Conservation (phyloP, 495 filamentous ascomycete genomes). For the Penicillium chermesinum region DNA sequence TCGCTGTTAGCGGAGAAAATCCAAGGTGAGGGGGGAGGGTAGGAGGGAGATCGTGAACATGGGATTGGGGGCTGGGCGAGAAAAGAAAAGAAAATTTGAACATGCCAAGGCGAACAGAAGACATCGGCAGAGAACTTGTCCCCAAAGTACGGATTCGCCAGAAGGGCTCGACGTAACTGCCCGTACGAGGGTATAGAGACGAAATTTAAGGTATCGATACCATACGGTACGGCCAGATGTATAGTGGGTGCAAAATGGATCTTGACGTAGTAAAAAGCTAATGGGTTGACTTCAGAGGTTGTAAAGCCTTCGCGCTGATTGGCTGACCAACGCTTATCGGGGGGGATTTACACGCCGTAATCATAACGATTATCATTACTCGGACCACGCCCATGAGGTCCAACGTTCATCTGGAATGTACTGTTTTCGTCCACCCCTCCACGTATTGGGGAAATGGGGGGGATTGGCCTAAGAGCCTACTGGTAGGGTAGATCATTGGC, state of each 20-base stretch:
- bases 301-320: constrained; percentile 33
- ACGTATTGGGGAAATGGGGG: background rate
- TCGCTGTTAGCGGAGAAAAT: background rate
- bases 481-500: too few relatives aligned
- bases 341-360: constrained; percentile 23
- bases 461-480: background rate
- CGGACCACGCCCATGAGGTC: constrained; percentile 4
- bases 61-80: too few relatives aligned
- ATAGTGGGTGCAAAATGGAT: constrained; percentile 8
- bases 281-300: constrained; percentile 32
- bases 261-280: constrained; percentile 43
- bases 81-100: background rate
- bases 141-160: too few relatives aligned
- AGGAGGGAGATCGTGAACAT: background rate
- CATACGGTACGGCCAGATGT: constrained; percentile 8
- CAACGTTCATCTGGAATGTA: constrained; percentile 13
- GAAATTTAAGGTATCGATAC: constrained; percentile 5
- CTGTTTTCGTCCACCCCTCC: constrained; percentile 9
- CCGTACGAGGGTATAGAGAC: background rate
- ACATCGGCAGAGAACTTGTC: too few relatives aligned
- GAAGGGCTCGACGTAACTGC: background rate
- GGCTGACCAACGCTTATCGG: constrained; percentile 34
- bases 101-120: too few relatives aligned
- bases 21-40: background rate
- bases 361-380: constrained; percentile 30